Evolutionary conservation across 495 filamentous ascomycete species (phyloP).

Genomic region (Aspergillus asperescens): DNA sequence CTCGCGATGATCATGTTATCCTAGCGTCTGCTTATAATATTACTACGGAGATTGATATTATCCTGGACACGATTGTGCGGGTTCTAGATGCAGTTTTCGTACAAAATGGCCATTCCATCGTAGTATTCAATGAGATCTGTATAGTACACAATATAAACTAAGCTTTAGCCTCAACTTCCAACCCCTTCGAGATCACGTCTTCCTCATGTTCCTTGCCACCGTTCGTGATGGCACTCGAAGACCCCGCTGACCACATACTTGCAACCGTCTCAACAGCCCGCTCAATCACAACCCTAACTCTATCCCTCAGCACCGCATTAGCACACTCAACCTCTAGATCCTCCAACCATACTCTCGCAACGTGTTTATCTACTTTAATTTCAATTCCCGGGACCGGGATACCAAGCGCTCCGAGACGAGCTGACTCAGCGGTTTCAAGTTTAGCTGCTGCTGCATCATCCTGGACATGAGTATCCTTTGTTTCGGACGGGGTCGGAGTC

Average conservation of each 20-base stretch:
- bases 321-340: conserved; percentile 80
- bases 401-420: conserved; percentile 69
- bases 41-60: conserved; percentile 55
- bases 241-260: conserved; percentile 55
- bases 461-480: conserved; percentile 22
- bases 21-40: conserved; percentile 72
- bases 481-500: conserved; percentile 10
- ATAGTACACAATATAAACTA: conserved; percentile 15
- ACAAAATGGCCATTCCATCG: neutral
- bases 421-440: conserved; percentile 54
- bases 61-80: conserved; percentile 42
- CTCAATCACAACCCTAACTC: conserved; percentile 85
- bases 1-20: conserved; percentile 68
- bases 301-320: conserved; percentile 65
- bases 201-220: conserved; percentile 14
- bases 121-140: neutral
- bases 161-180: conserved; percentile 25
- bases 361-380: conserved; percentile 82
- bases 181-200: conserved; percentile 19
- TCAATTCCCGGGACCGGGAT: conserved; percentile 84
- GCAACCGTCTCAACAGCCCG: conserved; percentile 86
- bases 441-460: conserved; percentile 48
- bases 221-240: conserved; percentile 16
- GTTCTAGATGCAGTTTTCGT: conserved; percentile 35
- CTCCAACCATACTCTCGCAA: conserved; percentile 88